A percentile compares a stretch with the other conserved stretches of the same genome.
Conservation (phyloP, 129 eudicot species). For the Saussurea involucrata region DNA sequence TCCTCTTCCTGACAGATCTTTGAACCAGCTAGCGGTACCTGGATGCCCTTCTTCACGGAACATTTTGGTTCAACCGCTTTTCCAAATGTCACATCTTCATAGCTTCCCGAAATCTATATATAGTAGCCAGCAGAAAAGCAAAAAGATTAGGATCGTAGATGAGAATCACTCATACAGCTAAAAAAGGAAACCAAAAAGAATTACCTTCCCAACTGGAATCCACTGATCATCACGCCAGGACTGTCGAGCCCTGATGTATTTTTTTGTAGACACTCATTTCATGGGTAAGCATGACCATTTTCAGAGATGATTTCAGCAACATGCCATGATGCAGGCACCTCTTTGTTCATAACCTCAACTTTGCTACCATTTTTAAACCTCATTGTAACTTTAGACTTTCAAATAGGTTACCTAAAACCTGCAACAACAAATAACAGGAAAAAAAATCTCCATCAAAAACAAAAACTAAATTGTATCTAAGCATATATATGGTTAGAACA, state of each 20-base stretch:
- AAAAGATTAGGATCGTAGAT: neutral
- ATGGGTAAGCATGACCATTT: conserved; percentile 30
- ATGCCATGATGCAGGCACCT: conserved; percentile 34
- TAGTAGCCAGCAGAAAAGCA: conserved; percentile 5
- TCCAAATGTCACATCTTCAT: conserved; percentile 13
- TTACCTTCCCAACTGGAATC: conserved; percentile 26
- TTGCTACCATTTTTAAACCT: conserved; percentile 49
- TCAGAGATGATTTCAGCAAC: conserved; percentile 47
- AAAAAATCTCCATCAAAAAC: neutral
- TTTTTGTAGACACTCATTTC: conserved; percentile 31
- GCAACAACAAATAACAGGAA: neutral
- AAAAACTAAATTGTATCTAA: neutral
- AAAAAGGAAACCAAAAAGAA: neutral
- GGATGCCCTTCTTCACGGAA: conserved; percentile 16
- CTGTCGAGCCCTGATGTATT: conserved; percentile 30
- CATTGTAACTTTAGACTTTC: conserved; percentile 27
- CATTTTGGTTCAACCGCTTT: conserved; percentile 20
- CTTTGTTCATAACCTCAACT: conserved; percentile 55
- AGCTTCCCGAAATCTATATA: conserved; percentile 34
- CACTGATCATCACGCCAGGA: conserved; percentile 40
- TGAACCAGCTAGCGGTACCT: conserved; percentile 5
- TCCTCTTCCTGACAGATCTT: conserved; percentile 17
- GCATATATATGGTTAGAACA: too few species aligned
- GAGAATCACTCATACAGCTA: neutral
- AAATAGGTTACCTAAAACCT: conserved; percentile 17